Conservation (phyloP, 371 early-diverging fungal genomes). For the Saksenaea oblongispora region DNA sequence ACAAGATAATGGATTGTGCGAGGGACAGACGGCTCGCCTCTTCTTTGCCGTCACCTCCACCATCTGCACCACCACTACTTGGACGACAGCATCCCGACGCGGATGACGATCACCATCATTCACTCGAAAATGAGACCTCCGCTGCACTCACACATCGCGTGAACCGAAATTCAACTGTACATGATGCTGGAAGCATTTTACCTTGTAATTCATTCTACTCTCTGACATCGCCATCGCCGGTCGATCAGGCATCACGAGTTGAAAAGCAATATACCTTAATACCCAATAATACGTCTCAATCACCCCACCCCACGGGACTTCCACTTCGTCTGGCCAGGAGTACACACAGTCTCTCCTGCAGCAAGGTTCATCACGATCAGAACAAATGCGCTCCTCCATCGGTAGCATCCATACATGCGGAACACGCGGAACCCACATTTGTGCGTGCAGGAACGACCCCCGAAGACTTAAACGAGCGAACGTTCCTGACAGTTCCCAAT, state of each 20-base stretch:
- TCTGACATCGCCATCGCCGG: slow-evolving; percentile 7
- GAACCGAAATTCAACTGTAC: background rate
- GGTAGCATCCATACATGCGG: slow-evolving; percentile 30
- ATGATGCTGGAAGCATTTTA: background rate
- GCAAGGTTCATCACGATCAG: slow-evolving; percentile 7
- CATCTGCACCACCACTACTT: slow-evolving; percentile 10
- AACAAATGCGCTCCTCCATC: background rate
- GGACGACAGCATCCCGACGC: background rate
- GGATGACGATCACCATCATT: background rate
- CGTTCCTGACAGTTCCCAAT: background rate
- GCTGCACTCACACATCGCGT: background rate
- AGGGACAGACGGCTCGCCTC: background rate
- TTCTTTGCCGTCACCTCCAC: slow-evolving; percentile 11
- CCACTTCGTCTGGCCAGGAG: slow-evolving; percentile 6
- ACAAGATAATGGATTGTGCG: background rate
- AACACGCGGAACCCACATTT: slow-evolving; percentile 39
- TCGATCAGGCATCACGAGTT: background rate
- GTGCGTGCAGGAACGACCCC: slow-evolving; percentile 10
- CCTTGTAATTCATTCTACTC: slow-evolving; percentile 11
- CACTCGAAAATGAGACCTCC: background rate
- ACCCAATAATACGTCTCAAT: background rate
- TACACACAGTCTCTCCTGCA: slow-evolving; percentile 8
- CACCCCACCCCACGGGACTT: background rate
- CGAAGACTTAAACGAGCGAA: background rate
- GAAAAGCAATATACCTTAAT: background rate